A percentile compares a stretch with the other conserved stretches of the same genome.
Evolutionary conservation across 2,329 filamentous ascomycete species (phyloP).

Genomic region (Neofusicoccum laricinum): DNA sequence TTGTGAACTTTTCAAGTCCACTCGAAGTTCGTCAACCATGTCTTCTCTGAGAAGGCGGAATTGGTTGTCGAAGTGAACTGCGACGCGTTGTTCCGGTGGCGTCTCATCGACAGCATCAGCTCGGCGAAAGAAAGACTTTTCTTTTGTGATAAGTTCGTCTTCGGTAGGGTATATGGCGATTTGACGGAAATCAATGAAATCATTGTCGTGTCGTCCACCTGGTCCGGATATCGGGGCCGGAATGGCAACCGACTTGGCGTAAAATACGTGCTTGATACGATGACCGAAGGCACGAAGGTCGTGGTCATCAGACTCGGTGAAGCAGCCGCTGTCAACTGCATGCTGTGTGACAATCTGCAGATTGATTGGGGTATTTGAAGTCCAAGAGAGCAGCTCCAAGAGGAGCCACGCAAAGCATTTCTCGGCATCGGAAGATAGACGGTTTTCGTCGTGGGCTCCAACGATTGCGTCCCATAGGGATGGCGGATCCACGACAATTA

Average conservation of each 20-base stretch:
- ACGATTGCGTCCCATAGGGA: constrained; percentile 55
- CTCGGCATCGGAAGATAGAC: constrained; percentile 25
- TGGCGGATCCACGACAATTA: constrained; percentile 49
- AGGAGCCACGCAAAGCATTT: constrained; percentile 39
- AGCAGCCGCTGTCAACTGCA: not conserved
- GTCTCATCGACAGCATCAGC: constrained; percentile 50
- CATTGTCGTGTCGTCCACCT: constrained; percentile 73
- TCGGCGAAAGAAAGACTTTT: constrained; percentile 55
- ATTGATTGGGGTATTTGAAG: not conserved
- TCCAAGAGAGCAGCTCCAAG: constrained; percentile 45
- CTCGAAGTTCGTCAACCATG: constrained; percentile 63
- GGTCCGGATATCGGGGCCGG: constrained; percentile 30
- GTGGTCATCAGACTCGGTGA: constrained; percentile 41
- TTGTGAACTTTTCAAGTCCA: constrained; percentile 55
- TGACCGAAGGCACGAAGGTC: constrained; percentile 55
- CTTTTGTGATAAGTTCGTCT: constrained; percentile 59
- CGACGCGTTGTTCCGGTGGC: constrained; percentile 37
- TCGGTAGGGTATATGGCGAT: constrained; percentile 65
- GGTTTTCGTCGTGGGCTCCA: constrained; percentile 24
- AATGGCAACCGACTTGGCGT: constrained; percentile 33
- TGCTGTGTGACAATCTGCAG: not conserved
- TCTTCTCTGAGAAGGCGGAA: constrained; percentile 71
- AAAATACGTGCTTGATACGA: constrained; percentile 46
- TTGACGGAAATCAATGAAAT: constrained; percentile 58
- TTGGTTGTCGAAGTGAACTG: constrained; percentile 64